phyloP scores from a whole-genome alignment of 768 basidiomycete genomes.

The Mycena filopes region DNA sequence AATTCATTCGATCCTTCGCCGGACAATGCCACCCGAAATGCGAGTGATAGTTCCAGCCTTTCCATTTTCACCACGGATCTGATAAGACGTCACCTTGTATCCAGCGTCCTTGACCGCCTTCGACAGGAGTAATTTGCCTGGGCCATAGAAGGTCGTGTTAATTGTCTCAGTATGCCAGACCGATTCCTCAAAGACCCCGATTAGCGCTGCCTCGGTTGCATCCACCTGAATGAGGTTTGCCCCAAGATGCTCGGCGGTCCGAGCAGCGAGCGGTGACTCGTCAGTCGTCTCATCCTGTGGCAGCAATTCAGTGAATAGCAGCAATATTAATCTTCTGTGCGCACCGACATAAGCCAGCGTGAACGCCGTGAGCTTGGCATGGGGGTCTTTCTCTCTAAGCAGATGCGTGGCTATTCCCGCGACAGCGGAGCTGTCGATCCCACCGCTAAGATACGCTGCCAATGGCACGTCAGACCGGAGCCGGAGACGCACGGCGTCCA shows the following conservation, averaged over 20 bases:
- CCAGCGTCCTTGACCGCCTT: conserved; percentile 21
- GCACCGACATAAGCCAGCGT: conserved; percentile 17
- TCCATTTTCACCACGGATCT: too few relatives aligned
- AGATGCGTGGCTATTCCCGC: conserved; percentile 24
- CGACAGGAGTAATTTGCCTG: conserved; percentile 30
- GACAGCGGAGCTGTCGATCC: conserved; percentile 26
- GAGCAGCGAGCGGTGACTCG: conserved; percentile 24
- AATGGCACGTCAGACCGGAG: conserved; percentile 25
- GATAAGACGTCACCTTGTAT: conserved; percentile 32
- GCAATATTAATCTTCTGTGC: not conserved
- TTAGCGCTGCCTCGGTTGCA: conserved; percentile 18
- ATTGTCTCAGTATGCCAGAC: conserved; percentile 31
- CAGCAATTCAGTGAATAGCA: too few relatives aligned
- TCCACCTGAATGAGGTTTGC: conserved; percentile 24
- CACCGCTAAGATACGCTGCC: conserved; percentile 29
- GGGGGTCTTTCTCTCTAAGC: conserved; percentile 20
- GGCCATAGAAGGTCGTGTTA: conserved; percentile 24
- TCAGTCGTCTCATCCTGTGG: conserved; percentile 21
- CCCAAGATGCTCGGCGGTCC: conserved; percentile 23
- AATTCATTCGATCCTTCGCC: conserved; percentile 17
- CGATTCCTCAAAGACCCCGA: conserved; percentile 23
- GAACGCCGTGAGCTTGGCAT: conserved; percentile 20
- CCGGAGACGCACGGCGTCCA: conserved; percentile 20
- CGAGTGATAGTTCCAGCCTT: too few relatives aligned
- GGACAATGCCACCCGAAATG: not conserved